Base-by-base conservation (phyloP, 2,329 filamentous ascomycete species). In the Orbilia ellipsospora region DNA sequence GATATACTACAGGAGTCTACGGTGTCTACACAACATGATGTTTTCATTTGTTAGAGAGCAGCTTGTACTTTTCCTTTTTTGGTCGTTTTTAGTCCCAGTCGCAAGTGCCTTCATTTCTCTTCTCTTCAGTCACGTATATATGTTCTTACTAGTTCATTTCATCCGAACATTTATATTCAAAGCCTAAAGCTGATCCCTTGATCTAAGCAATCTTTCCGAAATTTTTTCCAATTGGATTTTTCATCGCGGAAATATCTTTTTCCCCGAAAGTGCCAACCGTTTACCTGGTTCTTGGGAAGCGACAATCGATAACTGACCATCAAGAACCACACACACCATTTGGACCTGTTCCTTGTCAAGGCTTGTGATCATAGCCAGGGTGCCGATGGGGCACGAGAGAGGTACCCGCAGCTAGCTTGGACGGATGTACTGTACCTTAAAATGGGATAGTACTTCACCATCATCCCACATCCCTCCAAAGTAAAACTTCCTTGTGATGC, bases 331-430 rank as follows among this genome's bases (percentile, higher is more conserved):
- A 7, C 2, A 36, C 31, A 36, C 31, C 12, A 65, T 45, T 42
- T 4, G 36, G 40, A 40, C 4, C 26, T 54, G 15, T 26, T 5
- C 36, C 56, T 42, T 68, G 62, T 23, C 13, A 48, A 48, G 31
- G 72, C 72, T 75, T 75, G 72, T 75, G 72, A 75, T 68, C 59
- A 68, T 23, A 26, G 15, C 72, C 36, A 59, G 60, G 67, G 44
- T 20, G 31, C 15, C 42, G 66, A 70, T 36, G 31, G 31, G 31
- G 57, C 66, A 70, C 60, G 66, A 61, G 66, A 52, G n/a, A 23
- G 52, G 52, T 36, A n/a, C 31, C 31, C 31, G 31, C 31, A 36
- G 31, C 31, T 36, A 36, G 15, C 18, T 28, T 20, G 28, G n/a
- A 48, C 13, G 44, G 5, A 7, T 26, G 40, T 45, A 59, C 55